phyloP scores from a whole-genome alignment of 2,329 filamentous ascomycete species.

The Fusarium chlamydosporum region DNA sequence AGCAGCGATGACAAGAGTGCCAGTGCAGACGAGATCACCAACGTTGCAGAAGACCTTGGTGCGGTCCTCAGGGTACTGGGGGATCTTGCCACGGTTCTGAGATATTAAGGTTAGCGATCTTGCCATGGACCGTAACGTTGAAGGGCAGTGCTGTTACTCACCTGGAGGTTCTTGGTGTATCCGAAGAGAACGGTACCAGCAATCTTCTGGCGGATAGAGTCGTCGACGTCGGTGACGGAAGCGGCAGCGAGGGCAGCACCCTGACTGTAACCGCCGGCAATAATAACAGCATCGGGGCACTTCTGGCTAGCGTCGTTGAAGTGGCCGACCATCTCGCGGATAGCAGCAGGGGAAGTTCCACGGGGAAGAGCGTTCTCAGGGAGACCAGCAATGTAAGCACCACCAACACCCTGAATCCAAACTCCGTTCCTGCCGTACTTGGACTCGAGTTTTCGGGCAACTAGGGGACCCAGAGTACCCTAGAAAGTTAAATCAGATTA shows the following conservation, averaged over 20 bases:
- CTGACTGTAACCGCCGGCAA: slow-evolving; percentile 60
- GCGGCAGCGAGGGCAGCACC: slow-evolving; percentile 62
- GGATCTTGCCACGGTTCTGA: slow-evolving; percentile 54
- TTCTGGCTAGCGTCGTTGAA: slow-evolving; percentile 59
- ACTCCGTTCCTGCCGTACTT: slow-evolving; percentile 48
- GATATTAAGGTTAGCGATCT: not conserved
- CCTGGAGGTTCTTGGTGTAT: slow-evolving; percentile 61
- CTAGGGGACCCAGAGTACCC: slow-evolving; percentile 52
- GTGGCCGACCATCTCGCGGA: slow-evolving; percentile 58
- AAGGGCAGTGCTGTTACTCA: not conserved
- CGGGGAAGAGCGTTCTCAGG: slow-evolving; percentile 56
- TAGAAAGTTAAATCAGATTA: slow-evolving; percentile 19
- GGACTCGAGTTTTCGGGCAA: slow-evolving; percentile 51
- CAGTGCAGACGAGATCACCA: slow-evolving; percentile 56
- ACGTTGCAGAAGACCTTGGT: slow-evolving; percentile 58
- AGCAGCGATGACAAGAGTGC: slow-evolving; percentile 51
- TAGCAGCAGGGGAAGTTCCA: slow-evolving; percentile 57
- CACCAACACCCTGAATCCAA: slow-evolving; percentile 62
- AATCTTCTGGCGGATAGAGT: slow-evolving; percentile 53
- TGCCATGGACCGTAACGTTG: not conserved
- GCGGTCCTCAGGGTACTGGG: slow-evolving; percentile 54
- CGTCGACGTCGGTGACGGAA: slow-evolving; percentile 55
- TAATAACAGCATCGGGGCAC: slow-evolving; percentile 60
- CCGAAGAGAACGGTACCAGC: slow-evolving; percentile 58
- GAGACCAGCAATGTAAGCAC: slow-evolving; percentile 56